A percentile compares a stretch with the other conserved stretches of the same genome.
phyloP scores from a whole-genome alignment of 75 land plant species.

The Cunninghamia lanceolata region DNA sequence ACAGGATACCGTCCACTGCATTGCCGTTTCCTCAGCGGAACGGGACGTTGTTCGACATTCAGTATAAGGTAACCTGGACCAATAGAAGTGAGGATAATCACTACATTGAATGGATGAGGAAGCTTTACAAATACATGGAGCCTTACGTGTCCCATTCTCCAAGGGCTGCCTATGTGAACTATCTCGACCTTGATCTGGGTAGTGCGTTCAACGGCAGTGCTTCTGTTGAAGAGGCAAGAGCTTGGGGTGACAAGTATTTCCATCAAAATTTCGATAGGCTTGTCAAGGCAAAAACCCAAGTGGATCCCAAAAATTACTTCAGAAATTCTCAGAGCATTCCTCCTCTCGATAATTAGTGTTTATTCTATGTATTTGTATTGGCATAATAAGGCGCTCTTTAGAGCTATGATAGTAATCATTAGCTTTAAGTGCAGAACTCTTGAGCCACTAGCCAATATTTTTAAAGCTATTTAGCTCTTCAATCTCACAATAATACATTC shows the following conservation, averaged over 20 bases:
- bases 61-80: conserved; percentile 17
- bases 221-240: conserved; percentile 23
- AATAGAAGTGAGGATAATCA: conserved; percentile 6
- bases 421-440: no score
- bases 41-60: conserved; percentile 9
- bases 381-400: no score
- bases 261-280: conserved; percentile 23
- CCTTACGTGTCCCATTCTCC: not conserved
- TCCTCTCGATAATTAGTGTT: not conserved
- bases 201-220: not conserved
- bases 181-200: not conserved
- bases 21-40: conserved; percentile 22
- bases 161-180: conserved; percentile 13
- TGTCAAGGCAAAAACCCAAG: conserved; percentile 21
- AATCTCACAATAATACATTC: not conserved
- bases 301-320: conserved; percentile 30
- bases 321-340: conserved; percentile 31
- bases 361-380: no score
- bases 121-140: no score
- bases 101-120: no score
- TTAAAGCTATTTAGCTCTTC: not conserved
- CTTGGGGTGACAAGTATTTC: conserved; percentile 46
- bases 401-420: no score
- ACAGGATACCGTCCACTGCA: not conserved
- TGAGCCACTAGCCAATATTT: not conserved